Evolutionary conservation across 2,329 filamentous ascomycete species (phyloP), one percentile per base, ranked within the genome.

Genomic region (Zymoseptoria passerinii): DNA sequence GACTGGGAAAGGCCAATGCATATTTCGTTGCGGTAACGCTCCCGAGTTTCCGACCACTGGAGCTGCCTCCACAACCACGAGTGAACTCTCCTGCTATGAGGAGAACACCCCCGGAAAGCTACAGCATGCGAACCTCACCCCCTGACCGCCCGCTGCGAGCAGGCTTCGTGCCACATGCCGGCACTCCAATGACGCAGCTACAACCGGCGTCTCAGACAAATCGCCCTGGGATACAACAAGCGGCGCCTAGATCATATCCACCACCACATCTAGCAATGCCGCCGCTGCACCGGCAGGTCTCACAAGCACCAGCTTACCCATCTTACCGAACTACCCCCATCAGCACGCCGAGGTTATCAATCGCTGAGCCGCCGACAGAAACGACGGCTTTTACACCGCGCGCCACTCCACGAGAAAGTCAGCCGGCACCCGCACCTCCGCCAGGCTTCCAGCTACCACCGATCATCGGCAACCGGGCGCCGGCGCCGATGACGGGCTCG

Each of bases 1-100:
- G 72, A 49, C 63, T 75, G 35, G 77, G 76, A 9, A 78, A 76
- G 63, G 75, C 75, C 9, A 73, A 73, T 16, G 65, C 75, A 18
- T 79, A 77, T 65, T 79, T 78, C 54, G 73, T 77, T 20, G 75
- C 75, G 23, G 65, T 78, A 49, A 75, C 75, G 2, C 61, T 74
- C 28, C 71, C 71, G 4, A 68, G 63, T 52, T 68, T 71, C 58
- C 67, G 65, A 28, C 70, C 69, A 35, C 55, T 61, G 23, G 57
- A 61, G 40, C 48, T 53, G 48, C 50, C 53, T 28, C 51, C 55
- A 10, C 58, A 57, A 44, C 19, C 40, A 16, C 53, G 44, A 35
- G 6, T 44, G 5, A 44, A 44, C 35, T 50, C 58, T 19, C 48
- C 56, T 16, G 29, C 52, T 13, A 58, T 53, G 20, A 29, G 48